A percentile compares a stretch with the other conserved stretches of the same genome.
Evolutionary conservation across 1,284 basidiomycete genomes (phyloP).

Genomic region (Trametes sp.): DNA sequence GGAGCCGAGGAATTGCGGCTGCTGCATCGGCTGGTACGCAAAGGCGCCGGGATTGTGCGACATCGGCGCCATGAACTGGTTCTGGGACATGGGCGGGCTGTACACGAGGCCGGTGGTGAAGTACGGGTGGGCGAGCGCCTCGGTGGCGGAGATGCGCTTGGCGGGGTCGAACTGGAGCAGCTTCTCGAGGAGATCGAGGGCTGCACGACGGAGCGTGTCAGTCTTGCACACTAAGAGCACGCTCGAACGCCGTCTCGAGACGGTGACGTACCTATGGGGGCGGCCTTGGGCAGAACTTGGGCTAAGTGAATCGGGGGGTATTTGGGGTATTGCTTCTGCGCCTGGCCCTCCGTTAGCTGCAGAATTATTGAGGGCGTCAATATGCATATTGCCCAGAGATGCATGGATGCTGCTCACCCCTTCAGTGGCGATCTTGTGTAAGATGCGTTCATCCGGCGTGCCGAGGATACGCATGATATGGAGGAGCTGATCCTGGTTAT

Average conservation of each 20-base stretch:
- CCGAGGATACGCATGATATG: constrained; percentile 99
- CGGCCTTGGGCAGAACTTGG: constrained; percentile 92
- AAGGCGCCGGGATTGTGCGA: constrained; percentile 71
- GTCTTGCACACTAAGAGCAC: no score
- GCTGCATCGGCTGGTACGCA: constrained; percentile 66
- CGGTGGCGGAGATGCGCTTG: constrained; percentile 91
- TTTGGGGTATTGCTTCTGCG: constrained; percentile 84
- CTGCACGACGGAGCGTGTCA: constrained; percentile 51
- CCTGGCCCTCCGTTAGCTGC: constrained; percentile 86
- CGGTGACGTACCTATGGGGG: constrained; percentile 77
- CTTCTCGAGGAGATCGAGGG: constrained; percentile 93
- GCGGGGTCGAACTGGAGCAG: constrained; percentile 97
- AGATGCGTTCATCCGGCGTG: constrained; percentile 90
- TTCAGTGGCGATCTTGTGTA: constrained; percentile 91
- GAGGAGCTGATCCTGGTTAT: constrained; percentile 97
- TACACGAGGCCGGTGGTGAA: constrained; percentile 70
- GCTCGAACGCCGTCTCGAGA: not conserved
- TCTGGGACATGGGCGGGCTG: constrained; percentile 49
- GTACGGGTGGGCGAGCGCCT: constrained; percentile 94
- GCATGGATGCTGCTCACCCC: constrained; percentile 80
- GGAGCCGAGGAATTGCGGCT: constrained; percentile 45
- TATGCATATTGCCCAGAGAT: constrained; percentile 5
- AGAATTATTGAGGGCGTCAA: constrained; percentile 7
- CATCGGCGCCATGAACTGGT: constrained; percentile 53
- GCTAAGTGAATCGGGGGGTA: constrained; percentile 93